Percentiles rank a stretch among this genome's conserved stretches.
These are phyloP conservation scores for Odonthalia washingtoniensis DNA, from an alignment of 31 red algal species.

Conservation along the genomic window DNA sequence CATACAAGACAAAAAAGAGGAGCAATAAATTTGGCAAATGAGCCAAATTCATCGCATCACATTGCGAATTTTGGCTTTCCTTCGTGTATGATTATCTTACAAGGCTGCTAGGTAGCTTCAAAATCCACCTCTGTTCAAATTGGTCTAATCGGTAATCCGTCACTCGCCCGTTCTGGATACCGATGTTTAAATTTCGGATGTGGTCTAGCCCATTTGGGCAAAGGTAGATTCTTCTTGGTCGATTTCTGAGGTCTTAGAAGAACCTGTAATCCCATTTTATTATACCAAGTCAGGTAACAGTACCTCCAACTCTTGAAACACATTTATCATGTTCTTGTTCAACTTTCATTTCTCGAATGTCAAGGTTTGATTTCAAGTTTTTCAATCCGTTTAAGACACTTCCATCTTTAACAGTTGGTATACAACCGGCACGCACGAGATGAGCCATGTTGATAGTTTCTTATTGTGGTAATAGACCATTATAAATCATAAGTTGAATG, in stretches of 20 bases:
- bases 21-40: too few relatives aligned
- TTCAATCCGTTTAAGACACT: slow-evolving; percentile 46
- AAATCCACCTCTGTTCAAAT: slow-evolving; percentile 50
- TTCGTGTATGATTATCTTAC: slow-evolving; percentile 60
- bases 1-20: too few relatives aligned
- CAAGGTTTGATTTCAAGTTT: slow-evolving; percentile 36
- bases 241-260: slow-evolving; percentile 84
- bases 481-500: slow-evolving; percentile 77
- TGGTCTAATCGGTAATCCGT: slow-evolving; percentile 57
- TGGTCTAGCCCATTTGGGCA: slow-evolving; percentile 73
- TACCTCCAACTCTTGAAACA: slow-evolving; percentile 73
- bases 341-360: slow-evolving; percentile 74
- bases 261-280: slow-evolving; percentile 77
- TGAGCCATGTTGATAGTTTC: slow-evolving; percentile 55
- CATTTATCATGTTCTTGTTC: slow-evolving; percentile 48
- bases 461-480: slow-evolving; percentile 48
- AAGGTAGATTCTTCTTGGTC: slow-evolving; percentile 53
- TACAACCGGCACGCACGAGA: slow-evolving; percentile 53
- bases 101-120: slow-evolving; percentile 31
- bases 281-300: slow-evolving; percentile 87
- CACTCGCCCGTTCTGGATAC: slow-evolving; percentile 52
- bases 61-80: slow-evolving; percentile 52
- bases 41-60: too few relatives aligned
- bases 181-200: slow-evolving; percentile 74
- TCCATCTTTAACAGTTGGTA: slow-evolving; percentile 63